Evolutionary conservation across 2,329 filamentous ascomycete genomes (phyloP).

Genomic region (Nemania sp.): DNA sequence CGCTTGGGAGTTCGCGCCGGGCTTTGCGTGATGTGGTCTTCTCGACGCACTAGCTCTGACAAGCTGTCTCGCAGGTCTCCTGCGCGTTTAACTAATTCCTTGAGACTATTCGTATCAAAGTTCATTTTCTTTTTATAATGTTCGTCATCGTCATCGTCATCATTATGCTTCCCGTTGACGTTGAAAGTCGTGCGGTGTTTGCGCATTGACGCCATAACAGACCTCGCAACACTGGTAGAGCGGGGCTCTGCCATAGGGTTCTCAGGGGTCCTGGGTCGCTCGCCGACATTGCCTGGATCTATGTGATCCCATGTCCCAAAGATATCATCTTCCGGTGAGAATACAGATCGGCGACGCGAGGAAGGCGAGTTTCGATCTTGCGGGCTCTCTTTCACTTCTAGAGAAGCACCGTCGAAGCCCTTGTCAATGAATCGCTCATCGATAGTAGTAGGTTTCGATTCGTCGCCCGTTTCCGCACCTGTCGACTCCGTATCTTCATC

Average conservation of each 20-base stretch:
- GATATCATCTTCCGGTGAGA: conserved; percentile 68
- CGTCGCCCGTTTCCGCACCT: conserved; percentile 42
- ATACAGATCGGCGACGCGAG: conserved; percentile 63
- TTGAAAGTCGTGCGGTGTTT: conserved; percentile 50
- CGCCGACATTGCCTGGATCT: conserved; percentile 44
- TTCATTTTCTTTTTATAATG: conserved; percentile 60
- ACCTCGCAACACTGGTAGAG: conserved; percentile 58
- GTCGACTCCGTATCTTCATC: conserved; percentile 57
- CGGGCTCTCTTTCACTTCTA: conserved; percentile 48
- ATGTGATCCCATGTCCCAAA: conserved; percentile 58
- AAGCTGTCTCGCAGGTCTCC: conserved; percentile 62
- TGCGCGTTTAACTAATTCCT: conserved; percentile 66
- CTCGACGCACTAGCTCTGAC: conserved; percentile 63
- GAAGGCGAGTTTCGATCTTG: conserved; percentile 54
- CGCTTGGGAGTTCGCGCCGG: conserved; percentile 56
- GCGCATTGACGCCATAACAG: conserved; percentile 68
- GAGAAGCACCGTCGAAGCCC: conserved; percentile 52
- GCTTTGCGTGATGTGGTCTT: conserved; percentile 62
- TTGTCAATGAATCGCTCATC: conserved; percentile 53
- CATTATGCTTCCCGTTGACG: conserved; percentile 40
- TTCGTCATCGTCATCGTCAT: conserved; percentile 40
- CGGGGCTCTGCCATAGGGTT: conserved; percentile 44
- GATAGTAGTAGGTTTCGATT: conserved; percentile 47
- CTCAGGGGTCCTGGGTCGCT: conserved; percentile 49
- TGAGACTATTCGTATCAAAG: conserved; percentile 71